Conservation (phyloP, 495 filamentous ascomycete species). For the Wilcoxina mikolae region DNA sequence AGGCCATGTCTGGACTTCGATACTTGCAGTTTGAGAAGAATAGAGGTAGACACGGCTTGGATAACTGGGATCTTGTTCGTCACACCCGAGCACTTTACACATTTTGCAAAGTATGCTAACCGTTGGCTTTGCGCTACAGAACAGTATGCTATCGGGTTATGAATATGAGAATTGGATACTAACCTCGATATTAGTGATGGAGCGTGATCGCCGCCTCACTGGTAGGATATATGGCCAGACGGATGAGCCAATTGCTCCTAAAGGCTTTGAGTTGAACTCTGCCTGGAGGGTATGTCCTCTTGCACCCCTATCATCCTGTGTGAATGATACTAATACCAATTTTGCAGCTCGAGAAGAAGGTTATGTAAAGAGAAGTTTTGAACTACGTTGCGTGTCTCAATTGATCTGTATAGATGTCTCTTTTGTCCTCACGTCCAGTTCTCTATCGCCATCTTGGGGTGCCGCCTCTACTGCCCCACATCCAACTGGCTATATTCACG, state of each 20-base stretch:
- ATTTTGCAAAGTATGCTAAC: neutral
- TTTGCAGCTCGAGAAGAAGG: constrained; percentile 38
- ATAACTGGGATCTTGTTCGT: constrained; percentile 87
- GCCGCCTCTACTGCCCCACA: too few species aligned
- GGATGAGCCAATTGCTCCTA: constrained; percentile 60
- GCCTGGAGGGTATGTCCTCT: constrained; percentile 62
- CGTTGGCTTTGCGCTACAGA: constrained; percentile 5
- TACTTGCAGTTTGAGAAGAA: constrained; percentile 70
- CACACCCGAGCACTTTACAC: neutral
- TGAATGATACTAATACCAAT: constrained; percentile 11
- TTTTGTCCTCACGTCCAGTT: too few species aligned
- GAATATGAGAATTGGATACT: neutral
- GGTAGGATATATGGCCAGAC: constrained; percentile 73
- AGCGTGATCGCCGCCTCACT: constrained; percentile 80
- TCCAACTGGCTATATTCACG: too few species aligned
- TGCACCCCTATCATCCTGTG: neutral
- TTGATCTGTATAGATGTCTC: too few species aligned
- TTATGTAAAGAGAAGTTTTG: too few species aligned
- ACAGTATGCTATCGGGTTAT: constrained; percentile 18
- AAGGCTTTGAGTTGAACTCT: constrained; percentile 87
- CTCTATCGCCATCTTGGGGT: too few species aligned
- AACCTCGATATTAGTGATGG: constrained; percentile 62
- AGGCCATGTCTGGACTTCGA: constrained; percentile 36
- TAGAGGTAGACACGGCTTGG: constrained; percentile 62
- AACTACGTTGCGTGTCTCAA: too few species aligned